Base-by-base conservation (phyloP, 768 basidiomycete species). In the Fomitopsis serialis region DNA sequence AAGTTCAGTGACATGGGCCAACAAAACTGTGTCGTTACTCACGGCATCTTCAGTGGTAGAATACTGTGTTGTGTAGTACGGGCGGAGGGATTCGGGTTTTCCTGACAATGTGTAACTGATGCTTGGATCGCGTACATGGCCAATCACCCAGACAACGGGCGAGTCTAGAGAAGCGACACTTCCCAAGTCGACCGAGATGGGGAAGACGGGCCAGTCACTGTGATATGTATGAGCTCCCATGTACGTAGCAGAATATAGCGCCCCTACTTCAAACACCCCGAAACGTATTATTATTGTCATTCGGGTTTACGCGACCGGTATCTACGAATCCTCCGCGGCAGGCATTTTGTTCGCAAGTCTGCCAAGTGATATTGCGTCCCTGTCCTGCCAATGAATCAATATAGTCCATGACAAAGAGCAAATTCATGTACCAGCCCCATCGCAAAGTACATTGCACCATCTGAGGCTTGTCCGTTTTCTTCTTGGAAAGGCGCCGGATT, bases 61-160 rank as follows among this genome's bases (percentile, higher is more conserved):
- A 34, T 27, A 57, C 5, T 34, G 17, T 5, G 54, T 47, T 8
- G 35, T 32, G 48, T 46, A 66, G 47, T 54, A 60, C 17, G 65
- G 61, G 5, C 61, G 54, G 6, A 52, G 36, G 23, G 63, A 44
- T 1, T 22, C 13, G 7, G 21, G 24, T 15, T 58, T 55, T 8
- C 29, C 36, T 2, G 61, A 23, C 0, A 45, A 11, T 11, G 54
- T 59, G 36, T 63, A 68, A 27, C 48, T 35, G 47, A 66, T 54
- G 1, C 58, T 54, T 7, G 63, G 64, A 37, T 69, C 61, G 7
- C 63, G 56, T 1, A 60, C 53, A 44, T 60, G 59, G 11, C 68
- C 67, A 8, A 69, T 53, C 0, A 62, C 54, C 65, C 66, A 68
- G 2, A 65, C 60, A 9, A 65, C 53, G 0, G 68, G 61, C 1